Base-by-base conservation (phyloP, 768 basidiomycete genomes). In the Tulasnella sp. region DNA sequence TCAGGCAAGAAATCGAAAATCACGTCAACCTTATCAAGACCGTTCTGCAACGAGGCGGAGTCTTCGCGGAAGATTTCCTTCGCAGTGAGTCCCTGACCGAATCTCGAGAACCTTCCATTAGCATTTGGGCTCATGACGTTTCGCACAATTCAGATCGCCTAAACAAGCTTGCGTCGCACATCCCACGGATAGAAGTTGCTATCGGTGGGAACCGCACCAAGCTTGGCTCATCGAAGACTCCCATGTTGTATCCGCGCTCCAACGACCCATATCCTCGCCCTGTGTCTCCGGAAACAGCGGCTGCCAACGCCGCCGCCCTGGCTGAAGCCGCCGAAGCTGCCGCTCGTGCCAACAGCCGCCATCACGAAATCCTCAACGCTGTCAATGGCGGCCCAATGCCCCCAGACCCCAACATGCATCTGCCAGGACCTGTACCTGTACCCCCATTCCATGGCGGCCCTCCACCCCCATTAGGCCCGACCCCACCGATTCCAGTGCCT, bases 41-140 rank as follows among this genome's bases (percentile, higher is more conserved):
- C 62, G 71, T 72, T 36, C 29, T 72, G 22, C 71, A 72, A 63
- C 62, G 71, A 65, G 71, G 71, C 36, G 71, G 71, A 62, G 71
- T 72, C 26, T 72, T 72, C 39, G 71, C 71, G 35, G 71, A 72
- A 39, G 71, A 72, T 37, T 72, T 72, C 42, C 42, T 72, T 37
- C 71, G 71, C 8, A 72, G 71, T 72, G 37, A 72, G 71, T 72
- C 36, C 47, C 47, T 52, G 47, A 52, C n/a, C 7, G 44, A 47
- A 19, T n/a, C 7, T 16, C 5, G 3, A 12, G 19, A n/a, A 36
- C 14, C 52, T 62, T 1, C 32, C n/a, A 22, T 40, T 32, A 19
- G 35, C 32, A 62, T 59, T 59, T 71, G 29, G 17, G 17, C 34
- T 29, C n/a, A 41, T 41, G 39, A 68, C 69, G 44, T 12, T n/a